A percentile compares a stretch with the other conserved stretches of the same genome.
phyloP scores from a whole-genome alignment of 306 rosid species.

The Cicer yamashitae region DNA sequence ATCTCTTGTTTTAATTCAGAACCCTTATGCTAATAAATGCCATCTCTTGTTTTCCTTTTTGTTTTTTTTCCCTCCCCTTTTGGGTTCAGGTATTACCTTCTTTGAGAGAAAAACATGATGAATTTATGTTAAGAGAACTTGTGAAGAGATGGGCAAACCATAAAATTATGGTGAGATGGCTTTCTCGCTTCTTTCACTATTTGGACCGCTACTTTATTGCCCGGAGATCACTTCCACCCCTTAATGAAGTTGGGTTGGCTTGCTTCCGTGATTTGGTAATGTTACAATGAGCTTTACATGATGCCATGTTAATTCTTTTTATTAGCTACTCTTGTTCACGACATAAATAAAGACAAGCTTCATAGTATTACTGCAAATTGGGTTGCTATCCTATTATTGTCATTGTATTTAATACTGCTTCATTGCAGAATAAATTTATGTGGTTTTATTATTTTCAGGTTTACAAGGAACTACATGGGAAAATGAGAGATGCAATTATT shows the following conservation, averaged over 20 bases:
- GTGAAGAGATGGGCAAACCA: conserved; percentile 82
- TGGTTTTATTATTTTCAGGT: conserved; percentile 59
- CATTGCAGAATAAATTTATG: conserved; percentile 10
- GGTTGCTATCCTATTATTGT: not conserved
- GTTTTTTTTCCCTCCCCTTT: not conserved
- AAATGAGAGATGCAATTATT: conserved; percentile 86
- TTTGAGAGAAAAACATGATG: conserved; percentile 79
- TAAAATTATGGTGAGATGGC: conserved; percentile 78
- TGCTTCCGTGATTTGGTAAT: conserved; percentile 81
- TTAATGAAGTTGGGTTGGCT: conserved; percentile 76
- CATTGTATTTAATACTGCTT: conserved; percentile 29
- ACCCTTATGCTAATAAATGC: conserved; percentile 20
- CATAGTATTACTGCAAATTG: conserved; percentile 6
- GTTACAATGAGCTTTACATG: conserved; percentile 19
- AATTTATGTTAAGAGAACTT: conserved; percentile 81
- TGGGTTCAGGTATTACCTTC: conserved; percentile 76
- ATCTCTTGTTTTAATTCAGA: too few species aligned
- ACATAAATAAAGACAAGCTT: conserved; percentile 3
- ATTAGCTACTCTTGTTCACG: conserved; percentile 5
- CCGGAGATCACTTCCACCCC: conserved; percentile 76
- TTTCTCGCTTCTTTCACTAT: conserved; percentile 72
- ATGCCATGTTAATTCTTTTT: conserved; percentile 18
- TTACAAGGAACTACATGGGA: conserved; percentile 71
- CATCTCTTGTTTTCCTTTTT: not conserved
- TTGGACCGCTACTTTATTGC: conserved; percentile 81